Base-by-base conservation (phyloP, 2,329 filamentous ascomycete species). In the Dactylellina drechsleri region DNA sequence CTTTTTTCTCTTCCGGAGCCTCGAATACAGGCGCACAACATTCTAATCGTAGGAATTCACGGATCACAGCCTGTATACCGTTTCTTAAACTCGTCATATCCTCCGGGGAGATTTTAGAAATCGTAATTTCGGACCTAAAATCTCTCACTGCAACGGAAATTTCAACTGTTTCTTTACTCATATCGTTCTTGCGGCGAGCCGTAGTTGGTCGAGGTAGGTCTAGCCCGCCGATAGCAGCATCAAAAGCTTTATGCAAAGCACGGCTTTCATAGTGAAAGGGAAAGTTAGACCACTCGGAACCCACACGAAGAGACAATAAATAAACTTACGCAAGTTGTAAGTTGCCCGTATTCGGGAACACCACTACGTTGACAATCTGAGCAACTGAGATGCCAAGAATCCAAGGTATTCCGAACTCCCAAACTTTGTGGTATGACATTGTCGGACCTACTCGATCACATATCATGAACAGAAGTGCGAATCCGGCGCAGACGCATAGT, bases 261-360 rank as follows among this genome's bases (percentile, higher is more conserved):
- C 60, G 67, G 54, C 78, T 79, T 60, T 36, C 31, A 8, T 2
- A 8, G 31, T 36, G 10, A 36, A 36, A 8, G 23, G 23, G 10
- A 64, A 15, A 16, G 72, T 79, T 52, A 76, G 59, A 64, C 66
- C 26, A 18, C 7, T 56, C 36, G n/a, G 61, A 53, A 53, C 54
- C 5, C 45, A 20, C 15, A 16, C 45, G 28, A 10, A 20, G 26
- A 47, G 23, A 6, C 50, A 26, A 61, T 62, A 31, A 70, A 47
- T 47, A 64, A n/a, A 78, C 80, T 66, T 78, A 81, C 80, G 86
- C 86, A 7, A 88, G 79, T 6, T 84, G 83, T 52, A 85, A 83
- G 10, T 86, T 84, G 3, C 87, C 87, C n/a, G 85, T 84, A 79
- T 88, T 86, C 1, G 87, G 87, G 73, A 84, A 84, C 2, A 88